Conservation (phyloP, 306 rosid genomes). For the Trifolium dubium region DNA sequence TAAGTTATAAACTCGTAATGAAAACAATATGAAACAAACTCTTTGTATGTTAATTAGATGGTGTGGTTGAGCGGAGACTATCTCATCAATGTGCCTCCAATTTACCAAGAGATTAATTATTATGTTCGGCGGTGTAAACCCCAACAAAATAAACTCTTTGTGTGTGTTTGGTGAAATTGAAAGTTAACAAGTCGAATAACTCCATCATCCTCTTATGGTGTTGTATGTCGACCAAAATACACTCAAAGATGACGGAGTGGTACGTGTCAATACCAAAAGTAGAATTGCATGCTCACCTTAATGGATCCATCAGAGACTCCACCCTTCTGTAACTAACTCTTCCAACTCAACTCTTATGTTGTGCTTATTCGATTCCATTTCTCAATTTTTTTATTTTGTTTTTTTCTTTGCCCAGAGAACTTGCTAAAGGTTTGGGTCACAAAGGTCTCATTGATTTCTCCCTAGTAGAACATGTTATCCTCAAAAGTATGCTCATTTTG, state of each 20-base stretch:
- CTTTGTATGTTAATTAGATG: no score
- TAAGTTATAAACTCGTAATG: no score
- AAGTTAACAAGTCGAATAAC: no score
- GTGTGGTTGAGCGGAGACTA: no score
- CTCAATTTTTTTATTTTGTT: background rate
- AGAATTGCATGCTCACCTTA: slow-evolving; percentile 93
- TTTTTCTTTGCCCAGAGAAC: slow-evolving; percentile 59
- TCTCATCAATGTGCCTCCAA: no score
- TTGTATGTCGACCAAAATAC: background rate
- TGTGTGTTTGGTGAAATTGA: no score
- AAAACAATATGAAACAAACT: no score
- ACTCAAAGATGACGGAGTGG: slow-evolving; percentile 54
- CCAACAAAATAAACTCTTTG: no score
- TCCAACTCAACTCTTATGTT: background rate
- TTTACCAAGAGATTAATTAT: no score
- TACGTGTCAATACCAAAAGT: slow-evolving; percentile 80
- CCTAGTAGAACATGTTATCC: slow-evolving; percentile 75
- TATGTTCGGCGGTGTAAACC: no score
- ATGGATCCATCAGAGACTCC: slow-evolving; percentile 87
- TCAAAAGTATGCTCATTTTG: slow-evolving; percentile 57
- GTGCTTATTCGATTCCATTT: background rate
- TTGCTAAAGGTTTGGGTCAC: slow-evolving; percentile 71
- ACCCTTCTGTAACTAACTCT: slow-evolving; percentile 61
- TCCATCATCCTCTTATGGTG: no score
- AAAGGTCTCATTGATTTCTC: slow-evolving; percentile 78